Percentiles rank a stretch among this genome's conserved stretches.
Evolutionary conservation across 2,329 filamentous ascomycete genomes (phyloP).

Genomic region (Colletotrichum tropicicola): DNA sequence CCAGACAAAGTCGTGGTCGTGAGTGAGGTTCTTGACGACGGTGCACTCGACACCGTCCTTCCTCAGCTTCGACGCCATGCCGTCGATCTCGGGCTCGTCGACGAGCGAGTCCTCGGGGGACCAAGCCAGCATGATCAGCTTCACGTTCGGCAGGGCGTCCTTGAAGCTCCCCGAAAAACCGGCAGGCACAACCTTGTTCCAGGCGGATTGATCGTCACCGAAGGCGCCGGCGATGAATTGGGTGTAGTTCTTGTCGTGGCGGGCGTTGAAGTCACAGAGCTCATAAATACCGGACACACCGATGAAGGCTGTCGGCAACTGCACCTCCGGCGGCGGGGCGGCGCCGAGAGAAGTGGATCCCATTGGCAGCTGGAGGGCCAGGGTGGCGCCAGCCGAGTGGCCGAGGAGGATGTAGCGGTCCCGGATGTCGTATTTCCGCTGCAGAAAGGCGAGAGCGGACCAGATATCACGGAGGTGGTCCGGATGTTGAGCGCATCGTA

Average conservation of each 20-base stretch:
- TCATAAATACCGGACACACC: conserved; percentile 75
- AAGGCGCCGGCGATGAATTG: conserved; percentile 70
- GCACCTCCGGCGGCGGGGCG: conserved; percentile 36
- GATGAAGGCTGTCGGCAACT: conserved; percentile 62
- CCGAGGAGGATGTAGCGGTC: conserved; percentile 65
- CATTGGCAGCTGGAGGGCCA: conserved; percentile 70
- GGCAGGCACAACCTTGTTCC: conserved; percentile 66
- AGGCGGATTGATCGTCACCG: conserved; percentile 57
- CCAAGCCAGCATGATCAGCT: conserved; percentile 51
- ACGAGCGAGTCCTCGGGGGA: conserved; percentile 59
- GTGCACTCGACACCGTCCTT: conserved; percentile 45
- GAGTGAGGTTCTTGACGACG: conserved; percentile 55
- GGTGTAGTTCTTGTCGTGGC: conserved; percentile 58
- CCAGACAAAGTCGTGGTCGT: conserved; percentile 73
- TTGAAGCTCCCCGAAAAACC: conserved; percentile 51
- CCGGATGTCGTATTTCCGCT: conserved; percentile 53
- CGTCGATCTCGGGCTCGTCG: conserved; percentile 66
- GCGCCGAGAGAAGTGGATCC: conserved; percentile 41
- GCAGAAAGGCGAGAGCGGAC: conserved; percentile 58
- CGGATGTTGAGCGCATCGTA: conserved; percentile 62
- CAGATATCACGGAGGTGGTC: conserved; percentile 67
- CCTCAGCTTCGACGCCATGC: conserved; percentile 59
- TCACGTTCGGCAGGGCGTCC: conserved; percentile 44
- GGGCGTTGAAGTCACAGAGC: conserved; percentile 60
- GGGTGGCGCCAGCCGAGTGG: conserved; percentile 70